Base-by-base conservation (phyloP, 2,329 filamentous ascomycete species). In the Aschersonia sp. region DNA sequence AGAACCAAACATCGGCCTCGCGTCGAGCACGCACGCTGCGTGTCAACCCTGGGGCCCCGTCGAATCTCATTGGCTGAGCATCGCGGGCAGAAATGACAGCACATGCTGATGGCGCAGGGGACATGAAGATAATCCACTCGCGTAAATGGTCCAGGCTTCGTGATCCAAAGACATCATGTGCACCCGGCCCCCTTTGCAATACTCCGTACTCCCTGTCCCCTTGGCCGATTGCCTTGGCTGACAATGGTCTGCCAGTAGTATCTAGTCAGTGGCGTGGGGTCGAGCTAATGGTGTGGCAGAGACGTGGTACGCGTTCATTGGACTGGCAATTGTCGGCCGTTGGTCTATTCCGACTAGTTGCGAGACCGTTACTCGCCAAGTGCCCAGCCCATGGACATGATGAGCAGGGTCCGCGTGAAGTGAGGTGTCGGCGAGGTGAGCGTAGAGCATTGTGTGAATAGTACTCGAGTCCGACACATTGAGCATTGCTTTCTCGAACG, bases 241-340 rank as follows among this genome's bases (percentile, higher is more conserved):
- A 37, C 32, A 8, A 37, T 37, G 32, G 32, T 12, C 32, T 37
- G 32, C 7, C 32, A 12, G 32, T 37, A 37, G 32, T 37, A 37
- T 37, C 32, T 37, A 37, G 32, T 37, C 53, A 54, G 55, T 60
- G 58, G 58, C 46, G 50, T 48, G 47, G 49, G 45, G 49, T 47
- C 32, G 8, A 37, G 32, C 32, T 45, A 44, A 41, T 51, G 50
- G 50, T 62, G 59, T 59, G 58, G 55, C 50, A 55, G 53, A 62
- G 60, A 62, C 60, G 60, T 62, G 60, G 59, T 62, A 51, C 49
- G 50, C 56, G 51, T 52, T 62, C 58, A 62, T 62, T 62, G 60
- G 60, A 50, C 58, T 55, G 48, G 39, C 49, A 51, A 46, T 50
- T 51, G 22, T 40, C 32, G 14, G n/a, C 32, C 8, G 22, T 10